These are phyloP conservation scores for Verbena officinalis DNA, from an alignment of 257 asterid genomes.

Conservation along the genomic window DNA sequence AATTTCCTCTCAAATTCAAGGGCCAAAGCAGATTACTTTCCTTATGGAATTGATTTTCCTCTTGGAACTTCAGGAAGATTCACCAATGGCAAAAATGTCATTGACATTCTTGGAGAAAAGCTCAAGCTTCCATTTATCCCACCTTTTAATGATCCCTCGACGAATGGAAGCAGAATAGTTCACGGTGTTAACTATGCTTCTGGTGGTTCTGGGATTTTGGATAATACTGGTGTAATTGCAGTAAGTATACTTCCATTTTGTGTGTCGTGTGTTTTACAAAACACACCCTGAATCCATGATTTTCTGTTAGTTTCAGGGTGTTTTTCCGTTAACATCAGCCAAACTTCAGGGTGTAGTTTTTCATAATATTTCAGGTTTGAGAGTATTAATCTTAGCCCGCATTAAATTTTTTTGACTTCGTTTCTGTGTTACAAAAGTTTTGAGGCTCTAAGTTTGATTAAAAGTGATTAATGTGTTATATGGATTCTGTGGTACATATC, in stretches of 20 bases:
- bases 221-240: conserved; percentile 57
- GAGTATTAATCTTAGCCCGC: no score
- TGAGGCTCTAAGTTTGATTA: no score
- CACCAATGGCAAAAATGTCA: conserved; percentile 65
- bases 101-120: conserved; percentile 58
- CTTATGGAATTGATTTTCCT: conserved; percentile 76
- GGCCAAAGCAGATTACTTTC: conserved; percentile 65
- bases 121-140: conserved; percentile 53
- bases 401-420: no score
- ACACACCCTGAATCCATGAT: no score
- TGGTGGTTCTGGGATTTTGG: conserved; percentile 87
- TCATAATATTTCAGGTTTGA: no score
- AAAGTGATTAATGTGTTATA: background rate
- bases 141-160: conserved; percentile 64
- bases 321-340: no score
- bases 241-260: conserved; percentile 36
- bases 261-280: no score
- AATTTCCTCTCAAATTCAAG: conserved; percentile 53
- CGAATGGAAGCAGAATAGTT: conserved; percentile 52
- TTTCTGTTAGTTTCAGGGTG: no score
- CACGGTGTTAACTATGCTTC: conserved; percentile 77
- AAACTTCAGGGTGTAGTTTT: no score
- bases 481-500: conserved; percentile 40
- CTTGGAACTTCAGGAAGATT: conserved; percentile 67
- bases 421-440: conserved; percentile 42